Conservation (phyloP, 2,329 filamentous ascomycete species). For the Saccharata proteae region DNA sequence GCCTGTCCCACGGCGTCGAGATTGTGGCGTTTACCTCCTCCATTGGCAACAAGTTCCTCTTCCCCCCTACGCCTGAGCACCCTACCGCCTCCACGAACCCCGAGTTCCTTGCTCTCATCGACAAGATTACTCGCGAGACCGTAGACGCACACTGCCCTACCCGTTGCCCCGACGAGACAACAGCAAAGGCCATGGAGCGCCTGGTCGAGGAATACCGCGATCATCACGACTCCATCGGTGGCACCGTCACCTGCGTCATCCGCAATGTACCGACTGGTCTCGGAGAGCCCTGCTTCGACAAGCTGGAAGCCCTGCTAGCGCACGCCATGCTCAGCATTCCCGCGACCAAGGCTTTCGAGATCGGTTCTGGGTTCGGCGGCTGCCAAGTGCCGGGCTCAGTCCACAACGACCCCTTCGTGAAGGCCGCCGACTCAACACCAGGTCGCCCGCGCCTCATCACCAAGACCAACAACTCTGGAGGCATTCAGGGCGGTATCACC, state of each 20-base stretch:
- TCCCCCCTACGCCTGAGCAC: slow-evolving; percentile 56
- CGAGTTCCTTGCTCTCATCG: slow-evolving; percentile 61
- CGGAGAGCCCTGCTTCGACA: slow-evolving; percentile 91
- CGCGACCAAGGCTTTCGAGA: slow-evolving; percentile 89
- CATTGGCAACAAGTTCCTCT: slow-evolving; percentile 68
- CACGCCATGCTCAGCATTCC: slow-evolving; percentile 95
- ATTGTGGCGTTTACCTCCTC: slow-evolving; percentile 85
- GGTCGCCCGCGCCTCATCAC: slow-evolving; percentile 57
- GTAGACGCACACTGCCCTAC: slow-evolving; percentile 82
- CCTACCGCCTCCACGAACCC: slow-evolving; percentile 64
- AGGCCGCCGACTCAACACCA: slow-evolving; percentile 29
- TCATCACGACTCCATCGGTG: slow-evolving; percentile 77
- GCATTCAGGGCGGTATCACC: slow-evolving; percentile 88
- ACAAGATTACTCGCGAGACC: slow-evolving; percentile 57
- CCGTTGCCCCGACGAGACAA: slow-evolving; percentile 63
- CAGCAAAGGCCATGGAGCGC: slow-evolving; percentile 60
- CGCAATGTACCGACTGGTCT: slow-evolving; percentile 73
- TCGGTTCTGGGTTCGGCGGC: slow-evolving; percentile 84
- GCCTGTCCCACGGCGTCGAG: slow-evolving; percentile 68
- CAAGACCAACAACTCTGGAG: slow-evolving; percentile 88
- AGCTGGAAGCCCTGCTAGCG: slow-evolving; percentile 80
- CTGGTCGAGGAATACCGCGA: slow-evolving; percentile 69
- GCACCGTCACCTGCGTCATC: slow-evolving; percentile 89
- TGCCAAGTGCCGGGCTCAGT: slow-evolving; percentile 75
- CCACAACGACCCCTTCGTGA: slow-evolving; percentile 83